Conservation (phyloP, 352 stramenopile species). For the Globisporangium polare region DNA sequence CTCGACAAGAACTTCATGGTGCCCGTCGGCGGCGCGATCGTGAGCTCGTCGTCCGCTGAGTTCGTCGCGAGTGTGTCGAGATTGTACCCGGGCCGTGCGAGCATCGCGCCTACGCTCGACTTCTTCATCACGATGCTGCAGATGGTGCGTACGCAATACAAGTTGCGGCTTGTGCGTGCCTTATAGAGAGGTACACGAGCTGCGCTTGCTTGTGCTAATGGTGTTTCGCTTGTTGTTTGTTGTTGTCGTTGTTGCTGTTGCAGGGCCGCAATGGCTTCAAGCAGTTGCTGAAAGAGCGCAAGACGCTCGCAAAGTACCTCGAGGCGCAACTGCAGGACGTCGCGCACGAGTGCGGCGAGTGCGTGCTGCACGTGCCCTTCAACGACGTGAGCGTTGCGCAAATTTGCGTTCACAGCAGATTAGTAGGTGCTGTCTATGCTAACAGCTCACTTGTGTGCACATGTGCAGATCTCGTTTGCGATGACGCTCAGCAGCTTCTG, state of each 20-base stretch:
- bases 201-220: background rate
- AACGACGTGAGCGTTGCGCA: slow-evolving; percentile 75
- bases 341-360: slow-evolving; percentile 86
- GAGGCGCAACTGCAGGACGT: slow-evolving; percentile 59
- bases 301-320: slow-evolving; percentile 75
- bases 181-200: background rate
- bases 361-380: slow-evolving; percentile 81
- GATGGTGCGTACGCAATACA: slow-evolving; percentile 72
- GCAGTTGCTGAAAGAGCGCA: slow-evolving; percentile 84
- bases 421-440: background rate
- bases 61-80: slow-evolving; percentile 88
- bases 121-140: slow-evolving; percentile 99
- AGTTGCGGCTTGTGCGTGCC: background rate
- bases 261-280: slow-evolving; percentile 83
- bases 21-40: slow-evolving; percentile 92
- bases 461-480: slow-evolving; percentile 68
- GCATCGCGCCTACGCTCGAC: slow-evolving; percentile 92
- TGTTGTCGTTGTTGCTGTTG: background rate
- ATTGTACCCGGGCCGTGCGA: slow-evolving; percentile 96
- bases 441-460: background rate
- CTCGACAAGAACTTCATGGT: slow-evolving; percentile 99
- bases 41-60: slow-evolving; percentile 62
- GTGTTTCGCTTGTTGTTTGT: background rate
- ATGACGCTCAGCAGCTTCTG: slow-evolving; percentile 88
- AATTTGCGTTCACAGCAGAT: background rate